Conservation (phyloP, 116 monocot genomes). For the Zostera marina region DNA sequence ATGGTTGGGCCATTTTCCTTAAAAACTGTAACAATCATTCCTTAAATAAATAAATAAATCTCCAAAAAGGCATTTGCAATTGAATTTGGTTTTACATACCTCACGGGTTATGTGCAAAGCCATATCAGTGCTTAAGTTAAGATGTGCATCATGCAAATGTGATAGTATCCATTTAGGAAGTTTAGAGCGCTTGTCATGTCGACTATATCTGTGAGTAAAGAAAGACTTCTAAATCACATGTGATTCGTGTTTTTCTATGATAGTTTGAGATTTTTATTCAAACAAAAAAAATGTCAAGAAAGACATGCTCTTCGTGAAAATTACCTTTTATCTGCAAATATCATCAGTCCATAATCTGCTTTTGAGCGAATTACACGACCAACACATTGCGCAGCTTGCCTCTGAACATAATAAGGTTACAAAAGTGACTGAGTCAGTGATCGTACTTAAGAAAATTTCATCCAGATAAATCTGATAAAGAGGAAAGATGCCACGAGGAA, state of each 20-base stretch:
- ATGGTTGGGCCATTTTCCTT: slow-evolving; percentile 95
- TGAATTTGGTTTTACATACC: slow-evolving; percentile 16
- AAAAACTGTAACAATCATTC: slow-evolving; percentile 44
- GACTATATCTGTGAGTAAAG: slow-evolving; percentile 70
- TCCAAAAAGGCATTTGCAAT: neutral
- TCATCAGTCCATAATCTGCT: slow-evolving; percentile 99
- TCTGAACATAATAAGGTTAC: slow-evolving; percentile 20
- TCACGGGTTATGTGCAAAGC: slow-evolving; percentile 96
- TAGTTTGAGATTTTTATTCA: too few species aligned
- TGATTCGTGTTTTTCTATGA: too few species aligned
- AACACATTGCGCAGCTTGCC: slow-evolving; percentile 99
- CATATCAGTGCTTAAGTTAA: slow-evolving; percentile 98
- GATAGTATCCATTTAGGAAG: slow-evolving; percentile 96
- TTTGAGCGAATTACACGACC: slow-evolving; percentile 99
- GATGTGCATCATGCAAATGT: slow-evolving; percentile 89
- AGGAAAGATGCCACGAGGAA: neutral
- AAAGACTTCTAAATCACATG: neutral
- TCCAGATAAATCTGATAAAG: too few species aligned
- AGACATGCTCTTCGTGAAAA: neutral
- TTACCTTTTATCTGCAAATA: slow-evolving; percentile 99
- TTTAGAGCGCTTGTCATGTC: slow-evolving; percentile 97
- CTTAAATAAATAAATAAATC: neutral
- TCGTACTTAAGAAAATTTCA: neutral
- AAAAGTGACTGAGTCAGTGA: neutral
- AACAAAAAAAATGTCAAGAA: neutral